Evolutionary conservation across 2,329 filamentous ascomycete genomes (phyloP), one percentile per base, ranked within the genome.

Genomic region (Xylariaceae sp.): DNA sequence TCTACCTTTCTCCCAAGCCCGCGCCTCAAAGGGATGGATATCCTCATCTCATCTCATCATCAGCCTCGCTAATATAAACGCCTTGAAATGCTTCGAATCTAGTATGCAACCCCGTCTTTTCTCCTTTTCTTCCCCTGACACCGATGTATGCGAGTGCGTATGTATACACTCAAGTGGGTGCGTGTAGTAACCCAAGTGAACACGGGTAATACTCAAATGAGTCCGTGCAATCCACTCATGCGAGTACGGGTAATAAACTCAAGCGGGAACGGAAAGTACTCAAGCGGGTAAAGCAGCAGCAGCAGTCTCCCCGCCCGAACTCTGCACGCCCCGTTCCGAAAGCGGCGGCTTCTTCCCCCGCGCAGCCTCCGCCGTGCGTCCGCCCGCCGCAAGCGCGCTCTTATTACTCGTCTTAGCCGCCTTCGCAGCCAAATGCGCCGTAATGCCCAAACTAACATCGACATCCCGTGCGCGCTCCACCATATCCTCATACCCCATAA

Each of bases 401-500:
- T 68, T 65, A 23, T 73, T 74, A 48, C 71, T 72, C 13, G 65
- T 66, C 57, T 75, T 74, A 30, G 53, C 51, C 30, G 47, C 11
- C 47, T 18, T 23, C 15, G 47, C 7, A 55, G 77, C 70, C 11
- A 75, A 75, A 52, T 82, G 80, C 7, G 79, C 77, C 58, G 82
- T 80, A 57, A 90, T 77, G 13, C 82, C 84, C 11, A 90, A 75
- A 37, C 80, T 77, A 56, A 79, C 72, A 69, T 97, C 92, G 3
- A 87, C 78, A 5, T 83, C 81, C 50, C 78, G 78, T 0, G 92
- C 92, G 61, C 78, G 74, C 37, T 84, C 81, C 17, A 85, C 68
- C 50, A 95, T 73, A 59, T 87, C 80, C 1, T 85, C 79, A 42
- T 90, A 79, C 0, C 80, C 84, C 35, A 97, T 74, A 1, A 81